Base-by-base conservation (phyloP, 805 yeast genomes). In the Yamadazyma laniorum region DNA sequence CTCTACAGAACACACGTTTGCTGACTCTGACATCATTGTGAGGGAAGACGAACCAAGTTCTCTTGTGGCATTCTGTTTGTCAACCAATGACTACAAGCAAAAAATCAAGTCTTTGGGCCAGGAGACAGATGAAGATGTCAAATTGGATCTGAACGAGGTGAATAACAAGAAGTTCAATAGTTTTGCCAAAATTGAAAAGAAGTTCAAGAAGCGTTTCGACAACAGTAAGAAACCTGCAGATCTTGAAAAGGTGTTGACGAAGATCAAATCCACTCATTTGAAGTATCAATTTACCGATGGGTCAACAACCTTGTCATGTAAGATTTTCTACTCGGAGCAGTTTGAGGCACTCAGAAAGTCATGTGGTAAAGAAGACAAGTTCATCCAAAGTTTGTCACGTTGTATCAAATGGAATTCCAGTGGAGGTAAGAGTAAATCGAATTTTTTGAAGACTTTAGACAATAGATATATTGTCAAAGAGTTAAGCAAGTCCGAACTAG, bases 21-120 rank as follows among this genome's bases (percentile, higher is more conserved):
- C 87, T 14, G 98, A 95, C 55, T 86, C 95, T 6, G 88, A 86
- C 58, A 95, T 93, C 15, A 82, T 93, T 41, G 91, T 93, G 7
- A 69, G 99, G 35, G 99, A 93, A 52, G 96, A 88, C 58, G 99
- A 93, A 56, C 99, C 98, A 7, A 84, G 95, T 51, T 90, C 98
- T 0, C 63, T 93, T 43, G 86, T 95, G 46, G 95, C 98, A 0
- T 90, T 93, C 52, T 91, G 98, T 56, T 64, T 93, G 43, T 85
- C 90, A 37, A 79, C 95, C 0, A 74, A 79, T 3, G 98, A 93
- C 58, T 91, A 93, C 54, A 70, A 74, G 34, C 80, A 77, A 40
- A 82, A 85, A 45, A 72, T 85, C 45, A 58, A 63, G 6, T 63
- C 61, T 9, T 43, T 49, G 44, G 45, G 43, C 19, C 39, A 45